phyloP scores from a whole-genome alignment of 768 basidiomycete species.

The Pholiota microspora region DNA sequence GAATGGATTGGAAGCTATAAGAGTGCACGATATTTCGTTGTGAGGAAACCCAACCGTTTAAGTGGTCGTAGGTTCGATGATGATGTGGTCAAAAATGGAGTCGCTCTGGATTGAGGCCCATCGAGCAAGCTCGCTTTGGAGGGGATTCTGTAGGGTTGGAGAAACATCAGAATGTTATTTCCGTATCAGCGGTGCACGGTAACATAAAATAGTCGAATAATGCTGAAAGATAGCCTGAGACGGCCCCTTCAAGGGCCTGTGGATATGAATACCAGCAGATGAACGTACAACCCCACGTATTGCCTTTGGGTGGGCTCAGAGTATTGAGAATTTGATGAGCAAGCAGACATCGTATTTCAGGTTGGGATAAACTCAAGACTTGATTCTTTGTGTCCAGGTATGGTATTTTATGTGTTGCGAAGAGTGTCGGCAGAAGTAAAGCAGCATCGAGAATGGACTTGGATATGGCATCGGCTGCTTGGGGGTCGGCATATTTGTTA shows the following conservation, averaged over 20 bases:
- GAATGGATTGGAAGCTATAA: slow-evolving; percentile 29
- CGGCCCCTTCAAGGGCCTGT: slow-evolving; percentile 25
- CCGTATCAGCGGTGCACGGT: slow-evolving; percentile 2
- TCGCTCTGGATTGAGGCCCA: slow-evolving; percentile 6
- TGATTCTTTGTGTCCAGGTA: slow-evolving; percentile 19
- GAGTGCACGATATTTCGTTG: slow-evolving; percentile 18
- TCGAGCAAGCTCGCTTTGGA: background rate
- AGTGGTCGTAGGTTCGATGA: slow-evolving; percentile 20
- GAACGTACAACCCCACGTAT: slow-evolving; percentile 31
- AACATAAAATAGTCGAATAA: slow-evolving; percentile 27
- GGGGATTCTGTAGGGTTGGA: background rate
- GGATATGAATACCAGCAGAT: slow-evolving; percentile 28
- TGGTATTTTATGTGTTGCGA: slow-evolving; percentile 22
- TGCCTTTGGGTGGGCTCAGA: slow-evolving; percentile 23
- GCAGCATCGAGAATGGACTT: slow-evolving; percentile 24
- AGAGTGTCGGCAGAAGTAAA: slow-evolving; percentile 24
- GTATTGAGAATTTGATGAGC: slow-evolving; percentile 32
- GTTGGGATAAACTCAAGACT: slow-evolving; percentile 13
- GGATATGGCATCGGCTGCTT: slow-evolving; percentile 7
- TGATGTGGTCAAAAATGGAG: slow-evolving; percentile 19
- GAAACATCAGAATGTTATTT: slow-evolving; percentile 9
- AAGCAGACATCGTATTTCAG: slow-evolving; percentile 25
- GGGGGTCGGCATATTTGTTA: slow-evolving; percentile 13
- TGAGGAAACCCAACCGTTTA: slow-evolving; percentile 26
- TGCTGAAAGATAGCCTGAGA: slow-evolving; percentile 27